Evolutionary conservation across 31 red algal species (phyloP).

Genomic region (Odonthalia washingtoniensis): DNA sequence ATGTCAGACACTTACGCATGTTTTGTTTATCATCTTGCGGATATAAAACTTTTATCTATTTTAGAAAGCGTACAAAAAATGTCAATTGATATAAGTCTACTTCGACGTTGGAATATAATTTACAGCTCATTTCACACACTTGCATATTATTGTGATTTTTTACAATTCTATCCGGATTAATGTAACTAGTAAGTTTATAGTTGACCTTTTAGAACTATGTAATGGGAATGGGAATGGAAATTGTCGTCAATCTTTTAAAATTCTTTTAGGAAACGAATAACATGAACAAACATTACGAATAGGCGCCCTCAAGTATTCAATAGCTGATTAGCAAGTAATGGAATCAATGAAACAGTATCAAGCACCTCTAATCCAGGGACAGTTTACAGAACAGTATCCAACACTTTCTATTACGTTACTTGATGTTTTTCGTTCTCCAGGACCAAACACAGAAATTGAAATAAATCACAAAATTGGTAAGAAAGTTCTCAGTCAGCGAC

Average conservation of each 20-base stretch:
- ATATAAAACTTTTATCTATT: background rate
- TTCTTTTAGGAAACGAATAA: background rate
- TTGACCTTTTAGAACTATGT: background rate
- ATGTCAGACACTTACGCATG: conserved; percentile 16
- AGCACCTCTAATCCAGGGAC: background rate
- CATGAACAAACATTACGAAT: conserved; percentile 3
- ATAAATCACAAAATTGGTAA: conserved; percentile 18
- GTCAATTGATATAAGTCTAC: background rate
- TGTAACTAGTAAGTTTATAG: background rate
- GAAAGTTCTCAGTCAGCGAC: too few species aligned
- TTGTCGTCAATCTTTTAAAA: conserved; percentile 12
- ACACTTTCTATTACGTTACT: too few species aligned
- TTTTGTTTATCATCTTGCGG: background rate
- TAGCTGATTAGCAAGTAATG: background rate
- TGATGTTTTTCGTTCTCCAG: conserved; percentile 9
- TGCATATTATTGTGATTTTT: conserved; percentile 20
- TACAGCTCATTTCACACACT: conserved; percentile 23
- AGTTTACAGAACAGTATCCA: background rate
- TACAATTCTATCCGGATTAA: conserved; percentile 6
- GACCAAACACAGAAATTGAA: conserved; percentile 18
- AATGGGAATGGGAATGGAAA: conserved; percentile 13
- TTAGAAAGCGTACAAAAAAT: background rate
- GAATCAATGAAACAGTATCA: background rate
- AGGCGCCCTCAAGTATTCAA: background rate
- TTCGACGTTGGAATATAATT: background rate